phyloP scores from a whole-genome alignment of 257 asterid species.

The Jacaranda copaia region DNA sequence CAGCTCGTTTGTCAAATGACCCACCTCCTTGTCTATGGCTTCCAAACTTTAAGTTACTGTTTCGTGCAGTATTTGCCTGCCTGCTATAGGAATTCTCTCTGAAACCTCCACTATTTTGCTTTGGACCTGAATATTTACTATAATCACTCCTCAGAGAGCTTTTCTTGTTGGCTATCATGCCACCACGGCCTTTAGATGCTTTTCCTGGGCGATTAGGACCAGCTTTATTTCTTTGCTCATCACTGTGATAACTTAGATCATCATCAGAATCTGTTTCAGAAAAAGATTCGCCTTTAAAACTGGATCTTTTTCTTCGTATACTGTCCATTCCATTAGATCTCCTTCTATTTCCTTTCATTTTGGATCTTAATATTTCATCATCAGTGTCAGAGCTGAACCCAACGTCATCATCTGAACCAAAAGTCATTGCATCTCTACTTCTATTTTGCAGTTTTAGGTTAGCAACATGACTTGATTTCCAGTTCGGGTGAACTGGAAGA shows the following conservation, averaged over 20 bases:
- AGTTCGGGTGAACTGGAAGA: slow-evolving; percentile 72
- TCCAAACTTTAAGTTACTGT: slow-evolving; percentile 35
- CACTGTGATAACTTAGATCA: slow-evolving; percentile 40
- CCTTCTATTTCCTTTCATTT: slow-evolving; percentile 45
- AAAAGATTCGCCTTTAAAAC: slow-evolving; percentile 36
- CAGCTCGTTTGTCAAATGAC: slow-evolving; percentile 53
- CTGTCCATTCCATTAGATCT: slow-evolving; percentile 44
- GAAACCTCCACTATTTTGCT: slow-evolving; percentile 45
- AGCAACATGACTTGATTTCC: slow-evolving; percentile 79
- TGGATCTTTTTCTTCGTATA: slow-evolving; percentile 47
- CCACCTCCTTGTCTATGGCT: slow-evolving; percentile 52
- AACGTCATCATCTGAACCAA: slow-evolving; percentile 68
- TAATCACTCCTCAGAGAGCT: neutral
- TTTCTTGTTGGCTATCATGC: neutral
- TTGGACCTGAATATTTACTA: slow-evolving; percentile 48
- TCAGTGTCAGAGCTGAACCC: slow-evolving; percentile 56
- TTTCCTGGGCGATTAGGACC: slow-evolving; percentile 40
- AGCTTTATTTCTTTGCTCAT: slow-evolving; percentile 41
- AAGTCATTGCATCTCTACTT: slow-evolving; percentile 49
- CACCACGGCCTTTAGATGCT: slow-evolving; percentile 36
- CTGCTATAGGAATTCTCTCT: slow-evolving; percentile 42
- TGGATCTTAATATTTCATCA: slow-evolving; percentile 50
- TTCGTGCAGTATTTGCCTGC: slow-evolving; percentile 39
- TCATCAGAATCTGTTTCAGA: slow-evolving; percentile 60
- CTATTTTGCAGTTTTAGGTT: slow-evolving; percentile 48